Conservation (phyloP, 2,329 filamentous ascomycete species). For the Trichoderma sp. region DNA sequence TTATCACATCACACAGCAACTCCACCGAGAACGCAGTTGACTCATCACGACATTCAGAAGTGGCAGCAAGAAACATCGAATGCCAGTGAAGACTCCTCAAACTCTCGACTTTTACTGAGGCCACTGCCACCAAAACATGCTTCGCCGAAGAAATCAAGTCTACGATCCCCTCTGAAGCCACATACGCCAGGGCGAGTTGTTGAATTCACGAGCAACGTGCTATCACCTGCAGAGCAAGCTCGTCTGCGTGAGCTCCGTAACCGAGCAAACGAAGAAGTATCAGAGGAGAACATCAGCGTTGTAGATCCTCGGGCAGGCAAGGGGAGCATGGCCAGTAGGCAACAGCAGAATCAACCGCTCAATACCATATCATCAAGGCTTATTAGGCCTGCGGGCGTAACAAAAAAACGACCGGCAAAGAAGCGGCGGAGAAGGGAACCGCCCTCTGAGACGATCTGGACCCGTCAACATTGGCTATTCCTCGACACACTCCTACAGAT, state of each 20-base stretch:
- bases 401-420: constrained; percentile 26
- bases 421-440: constrained; percentile 28
- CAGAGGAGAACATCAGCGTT: constrained; percentile 1
- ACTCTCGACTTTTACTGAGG: constrained; percentile 49
- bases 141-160: constrained; percentile 60
- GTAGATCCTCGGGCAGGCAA: constrained; percentile 32
- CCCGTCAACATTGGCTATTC: constrained; percentile 56
- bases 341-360: constrained; percentile 6
- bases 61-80: constrained; percentile 49
- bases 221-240: constrained; percentile 51
- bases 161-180: constrained; percentile 61
- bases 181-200: constrained; percentile 63
- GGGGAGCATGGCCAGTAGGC: constrained; percentile 28
- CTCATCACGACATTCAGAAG: constrained; percentile 46
- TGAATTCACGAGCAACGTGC: constrained; percentile 58
- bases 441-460: constrained; percentile 52
- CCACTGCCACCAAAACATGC: constrained; percentile 55
- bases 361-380: neutral
- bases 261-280: constrained; percentile 34
- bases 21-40: constrained; percentile 48
- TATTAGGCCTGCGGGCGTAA: neutral
- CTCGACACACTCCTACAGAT: constrained; percentile 57
- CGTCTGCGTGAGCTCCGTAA: constrained; percentile 40
- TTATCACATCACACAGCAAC: constrained; percentile 38
- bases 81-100: constrained; percentile 44